Evolutionary conservation across 208 protist genomes (phyloP).

Genomic region (Strigomonas oncopelti): DNA sequence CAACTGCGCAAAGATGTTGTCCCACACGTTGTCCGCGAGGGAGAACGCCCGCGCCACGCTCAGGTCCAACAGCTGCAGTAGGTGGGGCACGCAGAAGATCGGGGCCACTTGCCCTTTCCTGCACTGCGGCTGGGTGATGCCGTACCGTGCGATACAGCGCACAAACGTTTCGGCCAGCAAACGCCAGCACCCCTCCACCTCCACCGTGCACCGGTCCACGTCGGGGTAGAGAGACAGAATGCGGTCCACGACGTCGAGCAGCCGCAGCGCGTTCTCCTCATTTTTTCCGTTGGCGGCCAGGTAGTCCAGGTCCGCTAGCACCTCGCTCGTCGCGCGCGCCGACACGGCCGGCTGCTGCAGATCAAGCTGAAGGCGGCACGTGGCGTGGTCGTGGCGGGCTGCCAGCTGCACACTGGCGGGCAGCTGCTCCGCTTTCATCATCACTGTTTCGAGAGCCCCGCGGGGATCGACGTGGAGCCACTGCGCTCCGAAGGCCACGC

Average conservation of each 20-base stretch:
- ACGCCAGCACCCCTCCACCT: constrained; percentile 8
- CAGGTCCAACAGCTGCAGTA: constrained; percentile 13
- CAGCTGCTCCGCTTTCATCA: neutral
- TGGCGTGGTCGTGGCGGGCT: neutral
- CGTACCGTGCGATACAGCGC: neutral
- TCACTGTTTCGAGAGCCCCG: neutral
- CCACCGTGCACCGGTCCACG: neutral
- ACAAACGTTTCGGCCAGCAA: neutral
- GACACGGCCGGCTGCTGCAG: constrained; percentile 6
- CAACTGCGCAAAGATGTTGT: constrained; percentile 1
- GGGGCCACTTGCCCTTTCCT: neutral
- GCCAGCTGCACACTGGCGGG: neutral
- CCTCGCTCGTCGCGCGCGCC: neutral
- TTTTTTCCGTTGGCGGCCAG: neutral
- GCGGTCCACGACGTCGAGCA: constrained; percentile 15
- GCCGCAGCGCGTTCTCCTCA: constrained; percentile 6
- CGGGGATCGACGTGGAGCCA: neutral
- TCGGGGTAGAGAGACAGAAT: constrained; percentile 5
- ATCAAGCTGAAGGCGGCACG: neutral
- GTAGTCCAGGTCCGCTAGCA: neutral
- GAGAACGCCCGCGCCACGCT: neutral
- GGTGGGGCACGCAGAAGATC: constrained; percentile 10
- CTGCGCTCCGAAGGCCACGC: neutral
- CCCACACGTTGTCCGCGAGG: constrained; percentile 4
- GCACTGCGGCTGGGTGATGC: neutral